Evolutionary conservation across 305 asterid genomes (phyloP), one percentile per base, ranked within the genome.

Genomic region (Fraxinus paxiana): DNA sequence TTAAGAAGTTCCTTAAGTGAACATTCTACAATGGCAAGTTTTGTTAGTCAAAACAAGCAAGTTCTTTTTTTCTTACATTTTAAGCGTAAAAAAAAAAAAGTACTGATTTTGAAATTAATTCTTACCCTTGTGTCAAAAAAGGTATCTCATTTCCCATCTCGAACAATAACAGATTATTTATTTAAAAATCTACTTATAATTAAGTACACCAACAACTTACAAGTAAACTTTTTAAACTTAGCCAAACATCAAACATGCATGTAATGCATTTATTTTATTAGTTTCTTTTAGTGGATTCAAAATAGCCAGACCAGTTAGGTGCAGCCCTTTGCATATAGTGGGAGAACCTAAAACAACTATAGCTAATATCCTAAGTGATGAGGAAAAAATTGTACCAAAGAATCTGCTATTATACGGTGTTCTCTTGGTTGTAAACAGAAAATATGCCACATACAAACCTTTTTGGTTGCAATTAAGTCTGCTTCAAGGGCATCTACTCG

Each of bases 401-500:
- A 24, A 63, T 63, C 17, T 26, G 73, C 73, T 34, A 61, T 22
- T 22, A 3, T 24, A 65, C 15, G 17, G 72, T 12, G 34, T 3
- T 56, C 67, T 18, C 28, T 17, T 17, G 28, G 67, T 56, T 17
- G 28, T 10, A 56, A 56, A 18, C 67, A 59, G 31, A 59, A 56
- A 7, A 59, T 8, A 67, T 12, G 73, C 18, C 38, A 28, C 17
- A 30, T 12, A 67, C 18, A 26, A 82, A 96, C 99, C 99, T 92
- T 94, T 87, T 96, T 96, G 81, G 99, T 96, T 28, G 99, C 98
- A 82, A 96, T 96, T 81, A 96, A 56, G 89, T 96, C 99, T 17
- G 99, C 99, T 87, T 96, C 99, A 4, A 96, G 89, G 87, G 97
- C 98, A 88, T 96, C 99, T 30, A 96, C 99, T 31, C 99, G 92